Conservation (phyloP, 23 red algal species). For the Gracilariopsis chorda region DNA sequence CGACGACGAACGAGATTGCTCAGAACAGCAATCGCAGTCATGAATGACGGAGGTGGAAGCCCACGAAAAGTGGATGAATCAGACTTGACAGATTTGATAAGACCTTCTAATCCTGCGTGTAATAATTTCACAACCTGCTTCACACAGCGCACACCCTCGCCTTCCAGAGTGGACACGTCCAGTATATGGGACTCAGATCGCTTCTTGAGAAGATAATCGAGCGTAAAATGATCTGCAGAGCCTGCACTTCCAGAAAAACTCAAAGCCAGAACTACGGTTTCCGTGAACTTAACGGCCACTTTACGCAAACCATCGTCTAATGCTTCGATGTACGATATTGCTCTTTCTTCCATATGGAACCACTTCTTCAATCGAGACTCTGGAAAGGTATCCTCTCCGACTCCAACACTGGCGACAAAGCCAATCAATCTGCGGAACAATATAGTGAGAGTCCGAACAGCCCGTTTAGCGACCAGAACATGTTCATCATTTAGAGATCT, state of each 20-base stretch:
- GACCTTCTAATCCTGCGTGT: conserved; percentile 30
- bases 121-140: conserved; percentile 35
- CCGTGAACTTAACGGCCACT: conserved; percentile 54
- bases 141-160: conserved; percentile 39
- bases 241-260: conserved; percentile 46
- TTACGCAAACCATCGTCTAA: conserved; percentile 56
- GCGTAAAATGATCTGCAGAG: conserved; percentile 63
- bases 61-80: conserved; percentile 2
- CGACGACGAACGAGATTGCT: conserved; percentile 61
- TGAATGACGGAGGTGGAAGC: conserved; percentile 51
- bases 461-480: conserved; percentile 32
- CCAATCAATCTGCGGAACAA: conserved; percentile 66
- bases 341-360: conserved; percentile 48
- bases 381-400: conserved; percentile 30
- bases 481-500: conserved; percentile 50
- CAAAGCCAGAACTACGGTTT: conserved; percentile 54
- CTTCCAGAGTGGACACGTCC: conserved; percentile 15
- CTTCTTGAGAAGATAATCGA: conserved; percentile 47
- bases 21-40: conserved; percentile 65
- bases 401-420: conserved; percentile 12
- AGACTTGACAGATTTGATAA: background rate
- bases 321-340: conserved; percentile 23
- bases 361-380: conserved; percentile 27
- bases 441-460: conserved; percentile 40
- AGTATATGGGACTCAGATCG: conserved; percentile 19